Conservation (phyloP, 106 monocot genomes). For the Platanthera zijinensis region DNA sequence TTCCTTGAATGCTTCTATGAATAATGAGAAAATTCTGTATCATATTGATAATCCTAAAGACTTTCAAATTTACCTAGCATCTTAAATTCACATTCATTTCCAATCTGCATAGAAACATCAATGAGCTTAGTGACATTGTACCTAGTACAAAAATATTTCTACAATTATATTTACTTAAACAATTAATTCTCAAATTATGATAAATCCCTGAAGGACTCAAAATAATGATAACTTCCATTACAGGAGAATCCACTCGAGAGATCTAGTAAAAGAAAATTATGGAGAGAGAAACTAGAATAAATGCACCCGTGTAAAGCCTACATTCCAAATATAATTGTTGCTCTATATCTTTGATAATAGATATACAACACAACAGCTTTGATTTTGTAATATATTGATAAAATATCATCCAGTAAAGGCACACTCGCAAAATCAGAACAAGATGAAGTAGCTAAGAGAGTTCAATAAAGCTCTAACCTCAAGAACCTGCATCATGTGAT, state of each 20-base stretch:
- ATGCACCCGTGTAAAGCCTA: not conserved
- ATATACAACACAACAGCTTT: not conserved
- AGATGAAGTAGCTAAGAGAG: not conserved
- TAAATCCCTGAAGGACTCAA: not conserved
- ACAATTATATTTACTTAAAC: not conserved
- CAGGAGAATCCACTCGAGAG: not conserved
- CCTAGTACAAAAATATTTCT: not conserved
- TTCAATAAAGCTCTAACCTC: constrained; percentile 43
- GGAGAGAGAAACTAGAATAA: not conserved
- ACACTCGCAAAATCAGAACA: not conserved
- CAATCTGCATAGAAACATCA: not conserved
- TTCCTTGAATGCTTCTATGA: too few species aligned
- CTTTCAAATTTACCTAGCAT: not conserved
- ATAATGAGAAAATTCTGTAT: too few species aligned
- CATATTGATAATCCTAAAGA: too few species aligned
- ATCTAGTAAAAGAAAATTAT: not conserved
- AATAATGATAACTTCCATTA: not conserved
- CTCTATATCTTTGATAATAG: not conserved
- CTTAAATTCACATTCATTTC: not conserved
- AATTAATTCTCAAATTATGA: not conserved
- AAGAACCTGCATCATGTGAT: constrained; percentile 89
- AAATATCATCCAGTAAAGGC: constrained; percentile 50
- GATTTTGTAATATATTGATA: not conserved
- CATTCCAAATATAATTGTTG: not conserved
- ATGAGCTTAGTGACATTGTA: not conserved